A percentile compares a stretch with the other conserved stretches of the same genome.
These are phyloP conservation scores for Primulina eburnea DNA, from an alignment of 257 asterid genomes.

Conservation along the genomic window DNA sequence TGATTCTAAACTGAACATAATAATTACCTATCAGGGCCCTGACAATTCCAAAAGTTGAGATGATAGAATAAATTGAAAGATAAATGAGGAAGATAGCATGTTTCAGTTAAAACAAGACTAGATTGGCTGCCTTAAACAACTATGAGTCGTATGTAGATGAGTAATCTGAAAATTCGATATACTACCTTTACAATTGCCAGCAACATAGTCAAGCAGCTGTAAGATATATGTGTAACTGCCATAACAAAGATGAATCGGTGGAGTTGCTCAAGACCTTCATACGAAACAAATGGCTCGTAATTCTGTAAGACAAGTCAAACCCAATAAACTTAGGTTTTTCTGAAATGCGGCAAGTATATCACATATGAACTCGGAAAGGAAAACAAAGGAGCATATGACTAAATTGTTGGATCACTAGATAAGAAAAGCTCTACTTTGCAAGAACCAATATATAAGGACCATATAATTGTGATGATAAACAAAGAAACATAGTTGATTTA, in stretches of 20 bases:
- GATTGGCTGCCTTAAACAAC: not conserved
- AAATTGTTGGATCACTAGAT: conserved; percentile 5
- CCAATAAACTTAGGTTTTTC: conserved; percentile 3
- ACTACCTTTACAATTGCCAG: conserved; percentile 91
- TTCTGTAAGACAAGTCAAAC: conserved; percentile 43
- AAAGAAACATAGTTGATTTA: not conserved
- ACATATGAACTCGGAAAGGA: conserved; percentile 1
- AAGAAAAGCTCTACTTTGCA: not conserved
- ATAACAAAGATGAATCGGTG: conserved; percentile 96
- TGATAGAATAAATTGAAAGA: conserved; percentile 1
- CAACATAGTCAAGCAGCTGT: conserved; percentile 97
- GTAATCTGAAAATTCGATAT: conserved; percentile 16
- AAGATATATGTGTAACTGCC: conserved; percentile 92
- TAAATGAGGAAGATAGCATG: conserved; percentile 3
- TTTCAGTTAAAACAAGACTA: not conserved
- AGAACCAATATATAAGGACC: not conserved
- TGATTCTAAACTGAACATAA: not conserved
- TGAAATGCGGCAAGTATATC: conserved; percentile 1
- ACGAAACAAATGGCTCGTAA: conserved; percentile 86
- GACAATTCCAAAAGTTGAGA: not conserved
- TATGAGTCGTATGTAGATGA: not conserved
- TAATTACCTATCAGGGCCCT: not conserved
- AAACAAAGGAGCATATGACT: conserved; percentile 12
- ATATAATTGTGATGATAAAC: not conserved
- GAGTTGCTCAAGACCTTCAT: conserved; percentile 99